These are phyloP conservation scores for Sordariomycetes sp. DNA, from an alignment of 2,329 filamentous ascomycete genomes.

Conservation along the genomic window DNA sequence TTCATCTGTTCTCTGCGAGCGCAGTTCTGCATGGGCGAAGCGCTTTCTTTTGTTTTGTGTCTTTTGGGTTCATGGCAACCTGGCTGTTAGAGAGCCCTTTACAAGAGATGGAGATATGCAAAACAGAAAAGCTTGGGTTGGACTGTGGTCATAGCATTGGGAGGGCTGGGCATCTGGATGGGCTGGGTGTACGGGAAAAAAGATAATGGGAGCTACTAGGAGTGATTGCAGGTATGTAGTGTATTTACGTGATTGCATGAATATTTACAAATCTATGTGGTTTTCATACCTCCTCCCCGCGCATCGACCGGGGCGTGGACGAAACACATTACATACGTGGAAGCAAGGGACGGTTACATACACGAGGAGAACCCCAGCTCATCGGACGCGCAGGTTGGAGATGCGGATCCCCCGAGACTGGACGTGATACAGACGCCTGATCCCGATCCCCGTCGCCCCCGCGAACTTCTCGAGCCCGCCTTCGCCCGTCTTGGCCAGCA, in stretches of 20 bases:
- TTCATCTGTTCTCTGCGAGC: neutral
- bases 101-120: neutral
- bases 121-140: neutral
- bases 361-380: neutral
- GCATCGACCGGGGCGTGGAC: neutral
- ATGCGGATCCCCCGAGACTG: slow-evolving; percentile 73
- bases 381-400: slow-evolving; percentile 60
- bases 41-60: neutral
- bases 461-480: slow-evolving; percentile 52
- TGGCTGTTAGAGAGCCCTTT: neutral
- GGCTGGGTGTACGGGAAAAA: neutral
- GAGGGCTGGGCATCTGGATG: neutral
- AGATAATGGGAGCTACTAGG: neutral
- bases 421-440: slow-evolving; percentile 70
- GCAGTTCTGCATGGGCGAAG: neutral
- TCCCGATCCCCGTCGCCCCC: slow-evolving; percentile 55
- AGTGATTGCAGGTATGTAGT: neutral
- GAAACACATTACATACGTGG: neutral
- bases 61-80: neutral
- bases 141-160: neutral
- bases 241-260: neutral
- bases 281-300: neutral
- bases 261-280: neutral
- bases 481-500: slow-evolving; percentile 66
- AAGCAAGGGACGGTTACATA: neutral